A percentile compares a stretch with the other conserved stretches of the same genome.
These are phyloP conservation scores for Kitagawia praeruptora DNA, from an alignment of 129 eudicot species.

Conservation along the genomic window DNA sequence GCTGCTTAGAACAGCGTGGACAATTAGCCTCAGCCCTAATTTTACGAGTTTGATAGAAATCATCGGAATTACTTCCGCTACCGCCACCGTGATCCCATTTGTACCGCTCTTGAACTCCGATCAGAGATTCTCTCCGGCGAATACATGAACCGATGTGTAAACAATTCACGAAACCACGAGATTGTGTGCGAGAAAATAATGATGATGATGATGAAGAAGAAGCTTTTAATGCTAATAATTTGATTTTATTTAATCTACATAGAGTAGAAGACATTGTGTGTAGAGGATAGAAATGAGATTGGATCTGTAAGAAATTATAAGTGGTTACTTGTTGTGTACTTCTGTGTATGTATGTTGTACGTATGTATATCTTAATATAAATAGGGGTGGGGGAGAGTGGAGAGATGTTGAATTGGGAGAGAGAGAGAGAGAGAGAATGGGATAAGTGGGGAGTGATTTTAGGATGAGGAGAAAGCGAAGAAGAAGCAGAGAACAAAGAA, in stretches of 20 bases:
- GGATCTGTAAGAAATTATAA: neutral
- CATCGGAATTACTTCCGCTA: conserved; percentile 21
- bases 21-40: conserved; percentile 80
- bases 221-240: conserved; percentile 12
- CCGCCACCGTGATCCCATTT: conserved; percentile 51
- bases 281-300: neutral
- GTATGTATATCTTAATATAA: neutral
- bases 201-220: neutral
- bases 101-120: conserved; percentile 48
- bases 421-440: neutral
- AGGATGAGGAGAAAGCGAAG: neutral
- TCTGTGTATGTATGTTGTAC: neutral
- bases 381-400: neutral
- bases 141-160: conserved; percentile 25
- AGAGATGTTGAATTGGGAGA: neutral
- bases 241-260: conserved; percentile 44
- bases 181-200: conserved; percentile 3
- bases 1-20: conserved; percentile 67
- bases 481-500: neutral
- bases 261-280: conserved; percentile 38
- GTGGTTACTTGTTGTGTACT: neutral
- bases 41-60: conserved; percentile 26
- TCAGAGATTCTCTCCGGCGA: conserved; percentile 35
- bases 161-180: conserved; percentile 24
- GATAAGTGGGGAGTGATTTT: conserved; percentile 13